Conservation (phyloP, 2,329 filamentous ascomycete genomes). For the Pyricularia sp. region DNA sequence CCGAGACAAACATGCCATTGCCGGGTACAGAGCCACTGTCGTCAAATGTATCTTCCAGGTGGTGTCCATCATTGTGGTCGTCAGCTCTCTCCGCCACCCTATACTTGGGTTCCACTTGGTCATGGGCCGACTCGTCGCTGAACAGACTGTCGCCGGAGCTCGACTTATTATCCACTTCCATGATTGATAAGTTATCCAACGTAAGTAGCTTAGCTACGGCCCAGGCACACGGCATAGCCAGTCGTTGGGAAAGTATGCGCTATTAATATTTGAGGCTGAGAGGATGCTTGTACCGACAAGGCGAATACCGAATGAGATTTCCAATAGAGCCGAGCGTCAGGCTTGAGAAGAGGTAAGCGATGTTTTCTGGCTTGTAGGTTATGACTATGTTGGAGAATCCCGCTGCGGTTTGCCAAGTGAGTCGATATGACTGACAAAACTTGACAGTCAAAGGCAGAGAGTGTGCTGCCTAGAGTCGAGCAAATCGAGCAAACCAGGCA, state of each 20-base stretch:
- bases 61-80: neutral
- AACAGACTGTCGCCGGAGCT: neutral
- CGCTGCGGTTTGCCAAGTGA: neutral
- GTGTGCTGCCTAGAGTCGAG: neutral
- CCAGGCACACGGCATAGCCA: neutral
- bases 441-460: neutral
- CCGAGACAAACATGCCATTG: constrained; percentile 1
- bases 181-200: neutral
- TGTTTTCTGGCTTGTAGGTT: neutral
- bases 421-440: neutral
- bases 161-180: neutral
- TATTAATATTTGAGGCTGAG: neutral
- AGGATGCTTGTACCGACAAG: neutral
- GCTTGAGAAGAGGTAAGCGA: neutral
- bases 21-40: neutral
- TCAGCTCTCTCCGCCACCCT: neutral
- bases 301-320: neutral
- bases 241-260: too few species aligned
- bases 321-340: neutral
- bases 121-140: neutral
- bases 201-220: neutral
- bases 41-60: neutral
- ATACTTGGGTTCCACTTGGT: neutral
- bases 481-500: neutral
- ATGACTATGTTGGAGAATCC: neutral